phyloP scores from a whole-genome alignment of 2,329 filamentous ascomycete species.

The Sporothrix brunneoviolacea region DNA sequence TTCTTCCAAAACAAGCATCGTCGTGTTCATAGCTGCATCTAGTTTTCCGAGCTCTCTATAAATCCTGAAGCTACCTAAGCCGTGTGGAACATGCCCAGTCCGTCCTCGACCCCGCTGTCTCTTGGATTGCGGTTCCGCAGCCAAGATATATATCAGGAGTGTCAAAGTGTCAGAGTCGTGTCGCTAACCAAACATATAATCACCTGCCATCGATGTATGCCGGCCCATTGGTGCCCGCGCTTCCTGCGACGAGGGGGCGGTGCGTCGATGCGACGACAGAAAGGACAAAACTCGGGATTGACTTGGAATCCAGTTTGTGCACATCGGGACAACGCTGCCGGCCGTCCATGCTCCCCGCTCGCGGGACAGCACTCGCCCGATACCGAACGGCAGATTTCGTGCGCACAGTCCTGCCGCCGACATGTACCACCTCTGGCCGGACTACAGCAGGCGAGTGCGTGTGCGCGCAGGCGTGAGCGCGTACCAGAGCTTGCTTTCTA shows the following conservation, averaged over 20 bases:
- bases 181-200: too few relatives aligned
- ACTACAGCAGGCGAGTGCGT: not conserved
- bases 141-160: too few relatives aligned
- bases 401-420: not conserved
- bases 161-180: too few relatives aligned
- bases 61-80: too few relatives aligned
- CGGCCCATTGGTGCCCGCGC: not conserved
- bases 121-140: too few relatives aligned
- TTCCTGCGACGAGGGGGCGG: not conserved
- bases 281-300: not conserved
- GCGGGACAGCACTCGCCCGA: not conserved
- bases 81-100: too few relatives aligned
- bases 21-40: too few relatives aligned
- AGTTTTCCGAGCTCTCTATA: too few relatives aligned
- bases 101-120: too few relatives aligned
- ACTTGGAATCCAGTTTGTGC: not conserved
- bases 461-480: not conserved
- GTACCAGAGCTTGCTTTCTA: too few relatives aligned
- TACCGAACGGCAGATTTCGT: not conserved
- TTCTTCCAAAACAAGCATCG: too few relatives aligned
- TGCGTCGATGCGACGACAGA: not conserved
- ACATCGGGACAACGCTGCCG: not conserved
- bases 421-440: not conserved
- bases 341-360: not conserved
- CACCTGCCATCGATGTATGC: too few relatives aligned